Percentiles rank a stretch among this genome's conserved stretches.
These are phyloP conservation scores for Rosa persica DNA, from an alignment of 306 rosid genomes.

Conservation along the genomic window DNA sequence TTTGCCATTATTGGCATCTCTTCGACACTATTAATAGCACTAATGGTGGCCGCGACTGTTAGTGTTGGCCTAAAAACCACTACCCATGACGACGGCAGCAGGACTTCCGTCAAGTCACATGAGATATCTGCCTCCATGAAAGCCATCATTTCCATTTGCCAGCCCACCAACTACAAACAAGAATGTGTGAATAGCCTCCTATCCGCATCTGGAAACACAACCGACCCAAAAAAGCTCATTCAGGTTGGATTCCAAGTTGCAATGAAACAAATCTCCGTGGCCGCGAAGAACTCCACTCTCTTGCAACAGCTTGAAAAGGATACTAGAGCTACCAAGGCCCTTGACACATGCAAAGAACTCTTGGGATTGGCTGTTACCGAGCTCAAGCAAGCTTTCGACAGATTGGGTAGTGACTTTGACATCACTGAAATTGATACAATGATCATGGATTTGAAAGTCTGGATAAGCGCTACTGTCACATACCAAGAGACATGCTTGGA, in stretches of 20 bases:
- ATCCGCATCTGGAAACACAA: conserved; percentile 27
- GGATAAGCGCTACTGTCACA: conserved; percentile 68
- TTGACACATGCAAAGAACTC: conserved; percentile 53
- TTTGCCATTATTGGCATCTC: conserved; percentile 37
- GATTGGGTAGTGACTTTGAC: conserved; percentile 30
- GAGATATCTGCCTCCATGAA: conserved; percentile 35
- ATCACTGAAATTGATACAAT: conserved; percentile 20
- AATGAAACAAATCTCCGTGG: conserved; percentile 25
- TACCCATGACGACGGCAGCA: not conserved
- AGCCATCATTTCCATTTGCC: conserved; percentile 58
- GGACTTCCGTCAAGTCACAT: not conserved
- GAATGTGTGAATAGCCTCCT: conserved; percentile 48
- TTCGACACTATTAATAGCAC: conserved; percentile 50
- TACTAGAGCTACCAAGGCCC: conserved; percentile 56
- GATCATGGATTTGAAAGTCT: conserved; percentile 53
- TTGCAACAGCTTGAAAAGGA: conserved; percentile 43
- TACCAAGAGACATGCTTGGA: conserved; percentile 79
- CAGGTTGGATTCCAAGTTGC: conserved; percentile 48
- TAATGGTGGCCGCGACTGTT: conserved; percentile 58
- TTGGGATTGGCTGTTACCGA: conserved; percentile 47
- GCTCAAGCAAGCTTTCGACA: conserved; percentile 36
- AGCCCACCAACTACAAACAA: conserved; percentile 45
- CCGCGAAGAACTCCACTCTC: conserved; percentile 29
- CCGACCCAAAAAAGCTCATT: conserved; percentile 43
- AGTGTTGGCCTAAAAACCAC: conserved; percentile 31